Evolutionary conservation across 139 green algal species (phyloP).

Genomic region (Chlorella sp.): DNA sequence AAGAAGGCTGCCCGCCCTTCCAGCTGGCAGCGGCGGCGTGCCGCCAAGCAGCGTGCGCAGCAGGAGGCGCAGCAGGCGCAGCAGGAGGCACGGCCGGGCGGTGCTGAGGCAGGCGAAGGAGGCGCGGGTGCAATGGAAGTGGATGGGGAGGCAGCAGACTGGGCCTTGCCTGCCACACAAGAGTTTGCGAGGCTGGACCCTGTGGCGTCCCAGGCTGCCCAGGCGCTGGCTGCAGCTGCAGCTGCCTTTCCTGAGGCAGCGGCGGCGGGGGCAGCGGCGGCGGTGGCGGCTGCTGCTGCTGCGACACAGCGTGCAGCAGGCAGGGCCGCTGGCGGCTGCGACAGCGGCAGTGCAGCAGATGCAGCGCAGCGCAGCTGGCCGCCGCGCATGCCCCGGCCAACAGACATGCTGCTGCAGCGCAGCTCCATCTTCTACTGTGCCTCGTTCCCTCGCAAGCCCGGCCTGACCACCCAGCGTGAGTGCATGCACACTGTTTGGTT

Average conservation of each 20-base stretch:
- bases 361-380: constrained; percentile 21
- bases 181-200: not conserved
- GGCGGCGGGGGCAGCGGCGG: not conserved
- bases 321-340: not conserved
- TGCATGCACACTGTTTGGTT: constrained; percentile 16
- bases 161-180: not conserved
- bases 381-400: constrained; percentile 8
- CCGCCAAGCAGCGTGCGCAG: constrained; percentile 7
- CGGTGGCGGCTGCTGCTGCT: not conserved
- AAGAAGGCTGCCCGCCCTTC: constrained; percentile 24
- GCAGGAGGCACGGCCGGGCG: constrained; percentile 15
- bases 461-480: constrained; percentile 65
- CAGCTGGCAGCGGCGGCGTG: constrained; percentile 59
- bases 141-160: not conserved
- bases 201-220: no score
- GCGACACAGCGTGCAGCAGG: not conserved
- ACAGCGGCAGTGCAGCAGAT: not conserved
- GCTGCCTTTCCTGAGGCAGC: not conserved
- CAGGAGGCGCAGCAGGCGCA: constrained; percentile 6
- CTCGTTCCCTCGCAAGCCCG: constrained; percentile 57
- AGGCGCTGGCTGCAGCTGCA: no score
- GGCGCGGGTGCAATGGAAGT: not conserved
- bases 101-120: not conserved
- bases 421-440: constrained; percentile 66
- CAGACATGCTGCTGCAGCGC: constrained; percentile 46